These are phyloP conservation scores for Cercis canadensis DNA, from an alignment of 306 rosid genomes.

Conservation along the genomic window DNA sequence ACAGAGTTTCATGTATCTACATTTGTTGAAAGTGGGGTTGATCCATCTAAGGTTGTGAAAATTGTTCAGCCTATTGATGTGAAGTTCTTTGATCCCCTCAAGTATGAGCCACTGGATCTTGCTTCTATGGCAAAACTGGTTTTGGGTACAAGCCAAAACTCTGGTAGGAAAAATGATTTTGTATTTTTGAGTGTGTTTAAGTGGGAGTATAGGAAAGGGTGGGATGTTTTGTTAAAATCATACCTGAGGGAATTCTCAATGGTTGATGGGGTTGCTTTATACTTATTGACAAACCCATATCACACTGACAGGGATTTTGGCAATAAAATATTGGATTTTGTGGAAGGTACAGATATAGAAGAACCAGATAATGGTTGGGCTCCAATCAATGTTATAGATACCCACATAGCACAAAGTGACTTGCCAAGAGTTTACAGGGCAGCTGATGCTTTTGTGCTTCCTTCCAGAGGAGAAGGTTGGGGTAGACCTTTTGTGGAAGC, in stretches of 20 bases:
- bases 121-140: slow-evolving; percentile 50
- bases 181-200: slow-evolving; percentile 78
- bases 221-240: slow-evolving; percentile 77
- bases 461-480: slow-evolving; percentile 95
- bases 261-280: slow-evolving; percentile 62
- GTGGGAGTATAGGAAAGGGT: slow-evolving; percentile 94
- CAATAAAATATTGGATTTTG: slow-evolving; percentile 77
- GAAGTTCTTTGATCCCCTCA: slow-evolving; percentile 70
- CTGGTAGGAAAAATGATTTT: slow-evolving; percentile 37
- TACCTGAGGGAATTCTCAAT: slow-evolving; percentile 69
- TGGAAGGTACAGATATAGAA: slow-evolving; percentile 51
- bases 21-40: slow-evolving; percentile 75
- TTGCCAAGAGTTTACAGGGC: slow-evolving; percentile 73
- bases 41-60: slow-evolving; percentile 77
- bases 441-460: slow-evolving; percentile 81
- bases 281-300: slow-evolving; percentile 80
- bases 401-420: slow-evolving; percentile 72
- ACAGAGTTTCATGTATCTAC: slow-evolving; percentile 72
- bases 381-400: slow-evolving; percentile 65
- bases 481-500: slow-evolving; percentile 92
- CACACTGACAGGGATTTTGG: slow-evolving; percentile 74
- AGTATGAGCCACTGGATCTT: slow-evolving; percentile 61
- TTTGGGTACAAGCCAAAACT: slow-evolving; percentile 42
- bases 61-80: slow-evolving; percentile 89
- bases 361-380: slow-evolving; percentile 71